These are phyloP conservation scores for Blastobotrys mokoenaii DNA, from an alignment of 805 yeast genomes.

Conservation along the genomic window DNA sequence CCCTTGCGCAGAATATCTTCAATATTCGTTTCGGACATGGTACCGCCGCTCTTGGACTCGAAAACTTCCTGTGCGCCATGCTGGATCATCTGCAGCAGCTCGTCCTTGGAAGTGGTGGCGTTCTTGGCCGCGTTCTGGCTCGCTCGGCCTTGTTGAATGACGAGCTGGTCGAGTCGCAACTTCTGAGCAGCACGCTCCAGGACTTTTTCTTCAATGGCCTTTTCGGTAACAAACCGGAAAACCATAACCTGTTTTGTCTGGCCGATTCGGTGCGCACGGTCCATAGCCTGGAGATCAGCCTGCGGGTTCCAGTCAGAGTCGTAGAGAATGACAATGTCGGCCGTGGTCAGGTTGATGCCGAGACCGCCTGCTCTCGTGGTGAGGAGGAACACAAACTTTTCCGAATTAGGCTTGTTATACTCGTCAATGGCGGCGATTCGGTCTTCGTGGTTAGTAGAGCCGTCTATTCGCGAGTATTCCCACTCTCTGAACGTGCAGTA, in stretches of 20 bases:
- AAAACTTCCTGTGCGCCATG: conserved; percentile 90
- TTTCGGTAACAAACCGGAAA: conserved; percentile 85
- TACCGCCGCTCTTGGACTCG: conserved; percentile 34
- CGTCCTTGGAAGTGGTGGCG: conserved; percentile 51
- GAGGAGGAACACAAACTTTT: conserved; percentile 71
- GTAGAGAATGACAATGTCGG: conserved; percentile 79
- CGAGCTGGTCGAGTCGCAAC: conserved; percentile 83
- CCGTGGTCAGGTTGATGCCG: conserved; percentile 86
- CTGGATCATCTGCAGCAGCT: conserved; percentile 87
- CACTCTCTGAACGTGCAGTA: conserved; percentile 79
- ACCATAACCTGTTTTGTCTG: conserved; percentile 93
- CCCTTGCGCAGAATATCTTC: conserved; percentile 77
- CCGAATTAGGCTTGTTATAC: conserved; percentile 70
- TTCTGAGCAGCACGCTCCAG: conserved; percentile 94
- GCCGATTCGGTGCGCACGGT: conserved; percentile 94
- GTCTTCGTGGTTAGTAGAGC: conserved; percentile 88
- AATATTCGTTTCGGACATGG: conserved; percentile 33
- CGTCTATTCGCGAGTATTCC: conserved; percentile 88
- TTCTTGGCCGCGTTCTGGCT: conserved; percentile 33
- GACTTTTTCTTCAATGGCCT: conserved; percentile 94
- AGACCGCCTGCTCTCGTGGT: conserved; percentile 97
- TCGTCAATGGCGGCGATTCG: conserved; percentile 89
- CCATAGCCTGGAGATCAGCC: conserved; percentile 97
- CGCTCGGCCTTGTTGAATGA: conserved; percentile 80
- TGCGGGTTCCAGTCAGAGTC: conserved; percentile 99